These are phyloP conservation scores for Conoideocrella luteorostrata DNA, from an alignment of 2,329 filamentous ascomycete genomes.

Conservation along the genomic window DNA sequence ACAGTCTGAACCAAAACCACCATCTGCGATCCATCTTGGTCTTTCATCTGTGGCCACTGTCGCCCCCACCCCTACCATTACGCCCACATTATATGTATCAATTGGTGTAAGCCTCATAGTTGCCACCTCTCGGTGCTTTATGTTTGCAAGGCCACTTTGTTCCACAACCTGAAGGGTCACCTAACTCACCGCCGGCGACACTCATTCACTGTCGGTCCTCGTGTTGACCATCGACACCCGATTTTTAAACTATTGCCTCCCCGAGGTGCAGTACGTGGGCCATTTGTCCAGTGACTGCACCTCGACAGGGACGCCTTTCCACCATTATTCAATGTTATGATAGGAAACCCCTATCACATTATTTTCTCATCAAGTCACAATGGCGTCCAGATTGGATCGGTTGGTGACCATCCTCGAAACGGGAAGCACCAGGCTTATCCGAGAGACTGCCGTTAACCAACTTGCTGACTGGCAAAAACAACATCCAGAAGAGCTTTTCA, in stretches of 20 bases:
- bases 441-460: conserved; percentile 94
- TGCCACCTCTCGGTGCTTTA: no score
- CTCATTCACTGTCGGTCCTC: no score
- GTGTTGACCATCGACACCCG: no score
- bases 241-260: neutral
- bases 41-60: no score
- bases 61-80: no score
- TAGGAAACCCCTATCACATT: conserved; percentile 14
- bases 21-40: no score
- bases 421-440: conserved; percentile 89
- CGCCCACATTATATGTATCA: no score
- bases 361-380: conserved; percentile 13
- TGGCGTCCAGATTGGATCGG: conserved; percentile 61
- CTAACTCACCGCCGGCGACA: no score
- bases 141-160: no score
- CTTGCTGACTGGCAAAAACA: conserved; percentile 97
- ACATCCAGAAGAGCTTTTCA: conserved; percentile 95
- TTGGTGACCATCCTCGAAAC: conserved; percentile 92
- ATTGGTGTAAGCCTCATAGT: no score
- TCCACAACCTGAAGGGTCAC: no score
- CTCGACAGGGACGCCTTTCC: conserved; percentile 7
- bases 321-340: conserved; percentile 1
- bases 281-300: conserved; percentile 13
- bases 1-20: no score
- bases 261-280: conserved; percentile 13